A percentile compares a stretch with the other conserved stretches of the same genome.
These are phyloP conservation scores for Nephelium lappaceum DNA, from an alignment of 345 rosid genomes.

Conservation along the genomic window DNA sequence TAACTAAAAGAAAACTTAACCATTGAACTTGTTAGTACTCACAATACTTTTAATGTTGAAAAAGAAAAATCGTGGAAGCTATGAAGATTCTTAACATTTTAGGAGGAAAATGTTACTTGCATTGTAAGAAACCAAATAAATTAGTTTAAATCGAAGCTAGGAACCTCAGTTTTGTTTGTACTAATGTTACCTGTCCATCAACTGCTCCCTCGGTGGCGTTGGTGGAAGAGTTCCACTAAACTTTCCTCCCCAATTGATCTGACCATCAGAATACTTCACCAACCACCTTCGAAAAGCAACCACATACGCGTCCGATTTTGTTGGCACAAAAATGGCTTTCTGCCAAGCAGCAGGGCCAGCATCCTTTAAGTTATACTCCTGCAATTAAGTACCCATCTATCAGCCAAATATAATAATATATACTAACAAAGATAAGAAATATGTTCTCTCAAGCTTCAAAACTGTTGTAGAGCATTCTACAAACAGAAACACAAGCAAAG, in stretches of 20 bases:
- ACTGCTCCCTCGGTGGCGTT: constrained; percentile 66
- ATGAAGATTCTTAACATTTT: no score
- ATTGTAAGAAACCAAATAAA: no score
- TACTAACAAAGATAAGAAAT: no score
- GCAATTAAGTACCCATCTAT: neutral
- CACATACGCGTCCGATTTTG: constrained; percentile 71
- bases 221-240: constrained; percentile 64
- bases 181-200: constrained; percentile 63
- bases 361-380: constrained; percentile 73
- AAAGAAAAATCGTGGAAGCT: no score
- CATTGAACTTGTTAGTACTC: no score
- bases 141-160: neutral
- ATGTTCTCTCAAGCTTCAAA: no score
- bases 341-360: constrained; percentile 70
- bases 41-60: no score
- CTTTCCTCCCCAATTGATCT: constrained; percentile 75
- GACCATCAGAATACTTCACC: constrained; percentile 57
- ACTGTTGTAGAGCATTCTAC: no score
- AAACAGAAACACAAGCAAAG: no score
- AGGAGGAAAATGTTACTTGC: neutral
- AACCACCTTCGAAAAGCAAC: constrained; percentile 77
- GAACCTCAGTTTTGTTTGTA: neutral
- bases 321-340: constrained; percentile 75
- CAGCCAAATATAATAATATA: neutral
- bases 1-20: no score